Evolutionary conservation across 1,139 yeast species (phyloP).

Genomic region (Candida sp.): DNA sequence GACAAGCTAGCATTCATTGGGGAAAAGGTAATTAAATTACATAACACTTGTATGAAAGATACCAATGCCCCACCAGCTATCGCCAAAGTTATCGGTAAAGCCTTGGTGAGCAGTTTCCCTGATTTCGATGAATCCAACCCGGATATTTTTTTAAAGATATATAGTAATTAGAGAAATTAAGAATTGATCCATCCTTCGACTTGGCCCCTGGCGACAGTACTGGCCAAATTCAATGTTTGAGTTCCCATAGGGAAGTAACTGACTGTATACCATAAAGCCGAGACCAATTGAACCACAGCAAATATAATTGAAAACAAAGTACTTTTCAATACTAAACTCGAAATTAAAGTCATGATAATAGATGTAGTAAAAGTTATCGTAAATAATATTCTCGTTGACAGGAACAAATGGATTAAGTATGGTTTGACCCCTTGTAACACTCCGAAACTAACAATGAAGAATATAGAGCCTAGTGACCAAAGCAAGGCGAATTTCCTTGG

Average conservation of each 20-base stretch:
- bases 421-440: slow-evolving; percentile 52
- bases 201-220: slow-evolving; percentile 53
- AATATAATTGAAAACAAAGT: slow-evolving; percentile 48
- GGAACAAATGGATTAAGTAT: slow-evolving; percentile 46
- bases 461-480: slow-evolving; percentile 60
- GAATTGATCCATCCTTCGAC: slow-evolving; percentile 57
- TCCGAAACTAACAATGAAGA: slow-evolving; percentile 56
- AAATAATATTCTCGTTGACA: slow-evolving; percentile 50
- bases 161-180: slow-evolving; percentile 15
- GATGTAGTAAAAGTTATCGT: slow-evolving; percentile 47
- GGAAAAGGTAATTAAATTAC: slow-evolving; percentile 22
- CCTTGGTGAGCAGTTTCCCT: slow-evolving; percentile 33
- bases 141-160: slow-evolving; percentile 10
- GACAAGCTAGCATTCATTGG: slow-evolving; percentile 20
- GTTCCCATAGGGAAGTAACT: slow-evolving; percentile 64
- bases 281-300: slow-evolving; percentile 48
- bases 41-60: slow-evolving; percentile 21
- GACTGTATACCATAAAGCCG: slow-evolving; percentile 55
- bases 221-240: slow-evolving; percentile 51
- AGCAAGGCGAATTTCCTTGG: slow-evolving; percentile 59
- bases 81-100: slow-evolving; percentile 43
- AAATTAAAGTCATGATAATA: slow-evolving; percentile 46
- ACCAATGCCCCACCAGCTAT: slow-evolving; percentile 36
- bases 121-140: slow-evolving; percentile 15
- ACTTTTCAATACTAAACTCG: slow-evolving; percentile 44